Base-by-base conservation (phyloP, 2,329 filamentous ascomycete species). In the Claviceps africana region DNA sequence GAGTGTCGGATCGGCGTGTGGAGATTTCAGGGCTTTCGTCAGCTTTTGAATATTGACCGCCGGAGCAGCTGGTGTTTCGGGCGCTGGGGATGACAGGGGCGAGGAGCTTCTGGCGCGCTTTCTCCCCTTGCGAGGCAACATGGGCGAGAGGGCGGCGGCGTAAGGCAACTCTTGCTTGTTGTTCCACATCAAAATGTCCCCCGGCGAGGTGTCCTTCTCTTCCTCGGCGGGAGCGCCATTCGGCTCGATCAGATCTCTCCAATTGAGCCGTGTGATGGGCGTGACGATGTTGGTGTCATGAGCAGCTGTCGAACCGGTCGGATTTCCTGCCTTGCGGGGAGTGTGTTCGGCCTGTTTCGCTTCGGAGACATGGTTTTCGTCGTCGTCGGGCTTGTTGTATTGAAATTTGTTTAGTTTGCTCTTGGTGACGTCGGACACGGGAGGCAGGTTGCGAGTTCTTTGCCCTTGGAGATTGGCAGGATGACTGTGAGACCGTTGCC, bases 41-140 rank as follows among this genome's bases (percentile, higher is more conserved):
- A 83, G 67, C 56, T 75, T 73, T 60, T 79, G 76, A 40, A 82
- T 67, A 58, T 85, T 79, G 55, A 83, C 69, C 0, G 74, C 61
- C 7, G 73, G 71, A 1, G 70, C 68, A 28, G 64, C 66, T 6
- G 67, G 59, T 49, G 70, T 73, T 15, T 76, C 69, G 17, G 67
- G 55, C 47, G 76, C 74, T 1, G 86, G 85, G 1, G 86, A 89
- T 5, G 82, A 82, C 2, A 75, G 68, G 1, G 86, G 85, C 0
- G 86, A 89, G 13, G 85, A 88, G 67, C 84, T 89, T 58, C 81
- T 77, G 17, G 83, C 81, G 52, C 86, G 77, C 65, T 89, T 90
- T 58, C 73, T 78, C 55, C 73, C 72, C 60, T 67, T 73, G 55
- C 72, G 76, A 58, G 60, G 69, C 68, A 70, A 69, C 65, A 72